These are phyloP conservation scores for Penicillium griseofulvum DNA, from an alignment of 2,329 filamentous ascomycete species.

Conservation along the genomic window DNA sequence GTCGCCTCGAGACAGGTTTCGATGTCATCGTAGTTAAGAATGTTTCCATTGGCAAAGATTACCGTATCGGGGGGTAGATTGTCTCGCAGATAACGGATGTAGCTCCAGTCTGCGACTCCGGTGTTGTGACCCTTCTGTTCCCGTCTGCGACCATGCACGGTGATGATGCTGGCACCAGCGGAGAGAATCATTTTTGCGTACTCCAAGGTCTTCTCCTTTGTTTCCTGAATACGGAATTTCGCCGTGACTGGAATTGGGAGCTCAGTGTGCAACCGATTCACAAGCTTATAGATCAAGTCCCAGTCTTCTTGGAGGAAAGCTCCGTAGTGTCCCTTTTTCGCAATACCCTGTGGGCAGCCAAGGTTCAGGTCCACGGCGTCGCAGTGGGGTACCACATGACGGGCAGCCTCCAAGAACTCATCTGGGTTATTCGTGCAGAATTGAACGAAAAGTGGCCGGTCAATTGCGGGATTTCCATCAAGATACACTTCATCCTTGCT, in stretches of 20 bases:
- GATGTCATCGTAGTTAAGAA: conserved; percentile 76
- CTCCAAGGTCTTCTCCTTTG: conserved; percentile 76
- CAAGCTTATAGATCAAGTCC: conserved; percentile 74
- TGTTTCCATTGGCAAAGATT: conserved; percentile 94
- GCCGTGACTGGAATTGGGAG: conserved; percentile 85
- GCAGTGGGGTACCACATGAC: conserved; percentile 77
- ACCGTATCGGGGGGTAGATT: conserved; percentile 83
- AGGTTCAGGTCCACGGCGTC: conserved; percentile 95
- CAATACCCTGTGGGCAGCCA: conserved; percentile 94
- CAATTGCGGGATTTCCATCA: conserved; percentile 80
- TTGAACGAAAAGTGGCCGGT: conserved; percentile 90
- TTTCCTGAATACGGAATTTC: conserved; percentile 89
- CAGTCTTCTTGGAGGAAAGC: conserved; percentile 94
- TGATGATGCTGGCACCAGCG: conserved; percentile 88
- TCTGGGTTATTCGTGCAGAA: conserved; percentile 67
- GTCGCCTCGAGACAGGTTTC: conserved; percentile 75
- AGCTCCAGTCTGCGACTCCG: conserved; percentile 86
- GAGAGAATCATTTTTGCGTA: conserved; percentile 85
- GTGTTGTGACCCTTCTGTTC: conserved; percentile 97
- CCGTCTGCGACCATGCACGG: conserved; percentile 81
- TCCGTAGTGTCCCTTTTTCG: conserved; percentile 84
- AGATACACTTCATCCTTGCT: conserved; percentile 54
- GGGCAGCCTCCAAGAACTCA: conserved; percentile 62
- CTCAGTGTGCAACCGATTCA: conserved; percentile 75
- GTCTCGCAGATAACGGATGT: conserved; percentile 77